Evolutionary conservation across 805 yeast genomes (phyloP).

Genomic region (Monosporozyma siamensis): DNA sequence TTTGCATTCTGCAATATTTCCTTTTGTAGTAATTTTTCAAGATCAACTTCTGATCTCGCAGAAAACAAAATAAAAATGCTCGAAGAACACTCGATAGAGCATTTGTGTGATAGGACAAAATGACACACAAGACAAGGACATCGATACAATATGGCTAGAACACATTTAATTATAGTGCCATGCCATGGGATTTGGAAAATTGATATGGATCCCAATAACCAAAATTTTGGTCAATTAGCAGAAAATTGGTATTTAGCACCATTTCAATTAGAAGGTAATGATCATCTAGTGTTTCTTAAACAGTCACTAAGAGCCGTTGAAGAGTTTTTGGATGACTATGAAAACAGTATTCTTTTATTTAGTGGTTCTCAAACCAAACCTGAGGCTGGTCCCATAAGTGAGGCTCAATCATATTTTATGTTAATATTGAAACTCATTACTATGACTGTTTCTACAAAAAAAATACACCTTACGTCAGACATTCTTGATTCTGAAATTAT

Average conservation of each 20-base stretch:
- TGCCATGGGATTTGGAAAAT: slow-evolving; percentile 55
- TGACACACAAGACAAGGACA: too few relatives aligned
- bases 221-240: slow-evolving; percentile 37
- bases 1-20: too few relatives aligned
- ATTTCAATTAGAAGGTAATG: slow-evolving; percentile 61
- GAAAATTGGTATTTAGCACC: slow-evolving; percentile 59
- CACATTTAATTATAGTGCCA: slow-evolving; percentile 41
- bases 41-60: too few relatives aligned
- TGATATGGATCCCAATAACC: slow-evolving; percentile 18
- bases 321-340: slow-evolving; percentile 25
- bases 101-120: too few relatives aligned
- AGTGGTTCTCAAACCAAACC: slow-evolving; percentile 69
- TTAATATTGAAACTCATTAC: slow-evolving; percentile 32
- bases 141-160: neutral
- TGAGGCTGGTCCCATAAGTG: slow-evolving; percentile 47
- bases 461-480: neutral
- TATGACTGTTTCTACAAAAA: neutral
- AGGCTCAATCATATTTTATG: slow-evolving; percentile 47
- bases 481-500: slow-evolving; percentile 9
- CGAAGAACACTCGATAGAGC: too few relatives aligned
- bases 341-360: slow-evolving; percentile 34
- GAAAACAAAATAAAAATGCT: too few relatives aligned
- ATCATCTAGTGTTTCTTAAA: slow-evolving; percentile 54
- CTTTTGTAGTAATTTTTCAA: too few relatives aligned
- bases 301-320: slow-evolving; percentile 45